phyloP scores from a whole-genome alignment of 169 alveolate genomes.

The Plasmodium ovale region DNA sequence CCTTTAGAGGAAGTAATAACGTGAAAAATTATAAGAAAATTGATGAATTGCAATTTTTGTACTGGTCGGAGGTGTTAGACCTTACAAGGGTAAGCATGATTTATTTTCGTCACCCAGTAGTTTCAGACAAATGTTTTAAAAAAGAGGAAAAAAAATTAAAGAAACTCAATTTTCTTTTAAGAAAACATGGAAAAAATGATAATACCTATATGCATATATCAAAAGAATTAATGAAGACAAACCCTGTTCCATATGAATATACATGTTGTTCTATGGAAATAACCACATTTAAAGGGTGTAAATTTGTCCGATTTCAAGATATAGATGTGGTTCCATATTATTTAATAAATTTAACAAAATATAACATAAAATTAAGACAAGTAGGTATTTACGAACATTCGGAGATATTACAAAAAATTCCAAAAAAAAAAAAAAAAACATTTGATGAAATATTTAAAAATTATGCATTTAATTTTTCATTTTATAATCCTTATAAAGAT shows the following conservation, averaged over 20 bases:
- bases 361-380: slow-evolving; percentile 54
- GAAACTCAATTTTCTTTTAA: slow-evolving; percentile 37
- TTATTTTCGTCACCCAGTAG: slow-evolving; percentile 71
- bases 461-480: slow-evolving; percentile 74
- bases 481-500: slow-evolving; percentile 73
- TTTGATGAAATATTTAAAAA: slow-evolving; percentile 71
- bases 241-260: slow-evolving; percentile 61
- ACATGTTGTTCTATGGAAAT: slow-evolving; percentile 76
- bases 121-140: slow-evolving; percentile 50
- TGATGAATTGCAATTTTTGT: slow-evolving; percentile 48
- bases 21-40: slow-evolving; percentile 17
- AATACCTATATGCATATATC: slow-evolving; percentile 12
- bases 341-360: slow-evolving; percentile 63
- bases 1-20: not conserved
- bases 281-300: slow-evolving; percentile 73
- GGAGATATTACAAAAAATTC: slow-evolving; percentile 50
- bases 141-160: slow-evolving; percentile 60
- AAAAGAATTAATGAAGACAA: slow-evolving; percentile 24
- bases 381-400: slow-evolving; percentile 73
- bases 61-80: slow-evolving; percentile 72
- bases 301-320: slow-evolving; percentile 75
- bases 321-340: slow-evolving; percentile 76
- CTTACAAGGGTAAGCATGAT: slow-evolving; percentile 71
- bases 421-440: slow-evolving; percentile 34
- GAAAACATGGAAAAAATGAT: slow-evolving; percentile 29